phyloP scores from a whole-genome alignment of 805 yeast genomes.

The Kuraishia cidri region DNA sequence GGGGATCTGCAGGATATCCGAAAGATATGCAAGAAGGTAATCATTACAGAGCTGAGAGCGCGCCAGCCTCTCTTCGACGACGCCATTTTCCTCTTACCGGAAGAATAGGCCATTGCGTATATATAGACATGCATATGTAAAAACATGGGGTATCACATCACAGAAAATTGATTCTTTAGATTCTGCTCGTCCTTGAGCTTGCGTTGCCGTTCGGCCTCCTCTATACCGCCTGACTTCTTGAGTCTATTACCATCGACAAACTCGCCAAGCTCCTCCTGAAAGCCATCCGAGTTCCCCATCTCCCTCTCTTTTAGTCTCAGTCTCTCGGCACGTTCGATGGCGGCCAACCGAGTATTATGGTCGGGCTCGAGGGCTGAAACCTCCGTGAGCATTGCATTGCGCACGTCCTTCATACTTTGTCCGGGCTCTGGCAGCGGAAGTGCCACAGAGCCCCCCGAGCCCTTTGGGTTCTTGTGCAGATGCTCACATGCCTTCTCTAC shows the following conservation, averaged over 20 bases:
- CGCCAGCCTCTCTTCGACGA: too few species aligned
- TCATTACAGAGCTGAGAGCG: too few species aligned
- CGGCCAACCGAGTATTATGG: conserved; percentile 79
- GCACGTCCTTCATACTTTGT: conserved; percentile 42
- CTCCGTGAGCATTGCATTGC: conserved; percentile 75
- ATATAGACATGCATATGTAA: too few species aligned
- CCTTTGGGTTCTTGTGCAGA: conserved; percentile 52
- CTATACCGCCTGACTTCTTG: conserved; percentile 82
- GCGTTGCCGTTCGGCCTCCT: conserved; percentile 70
- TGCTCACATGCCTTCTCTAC: conserved; percentile 79
- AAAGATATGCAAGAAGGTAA: too few species aligned
- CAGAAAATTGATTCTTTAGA: conserved; percentile 44
- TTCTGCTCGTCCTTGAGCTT: conserved; percentile 63
- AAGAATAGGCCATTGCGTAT: too few species aligned
- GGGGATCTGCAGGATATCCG: too few species aligned
- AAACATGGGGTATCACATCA: too few species aligned
- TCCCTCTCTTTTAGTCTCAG: conserved; percentile 64
- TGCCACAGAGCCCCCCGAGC: conserved; percentile 24
- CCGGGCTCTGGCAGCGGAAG: conserved; percentile 44
- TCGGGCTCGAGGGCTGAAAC: conserved; percentile 76
- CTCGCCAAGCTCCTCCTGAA: conserved; percentile 77
- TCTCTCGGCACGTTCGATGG: conserved; percentile 81
- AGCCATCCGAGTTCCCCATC: conserved; percentile 47
- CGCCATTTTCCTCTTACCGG: too few species aligned
- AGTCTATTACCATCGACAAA: conserved; percentile 75